phyloP scores from a whole-genome alignment of 345 rosid species.

The Odontarrhena argentea region DNA sequence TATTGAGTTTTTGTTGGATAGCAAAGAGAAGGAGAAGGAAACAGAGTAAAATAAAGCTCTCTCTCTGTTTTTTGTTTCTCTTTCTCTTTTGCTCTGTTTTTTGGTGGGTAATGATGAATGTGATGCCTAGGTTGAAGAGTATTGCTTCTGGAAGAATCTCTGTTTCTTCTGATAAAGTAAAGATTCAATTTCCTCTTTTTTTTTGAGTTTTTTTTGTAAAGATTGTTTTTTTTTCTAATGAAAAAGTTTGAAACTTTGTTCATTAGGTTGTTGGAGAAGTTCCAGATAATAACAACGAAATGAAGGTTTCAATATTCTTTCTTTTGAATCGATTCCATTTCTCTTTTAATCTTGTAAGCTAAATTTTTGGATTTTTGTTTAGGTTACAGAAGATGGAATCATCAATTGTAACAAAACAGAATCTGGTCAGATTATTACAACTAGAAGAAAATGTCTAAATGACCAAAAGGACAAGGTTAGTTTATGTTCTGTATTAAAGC shows the following conservation, averaged over 20 bases:
- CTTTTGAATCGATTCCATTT: too few relatives aligned
- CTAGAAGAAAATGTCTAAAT: constrained; percentile 63
- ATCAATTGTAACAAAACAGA: constrained; percentile 71
- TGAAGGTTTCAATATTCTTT: constrained; percentile 2
- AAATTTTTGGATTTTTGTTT: background rate
- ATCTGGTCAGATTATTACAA: constrained; percentile 70
- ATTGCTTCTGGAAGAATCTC: constrained; percentile 88
- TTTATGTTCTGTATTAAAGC: constrained; percentile 1
- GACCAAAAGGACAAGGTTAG: constrained; percentile 81
- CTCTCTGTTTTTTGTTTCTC: constrained; percentile 6
- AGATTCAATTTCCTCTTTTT: background rate
- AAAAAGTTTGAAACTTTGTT: background rate
- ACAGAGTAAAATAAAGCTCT: constrained; percentile 31
- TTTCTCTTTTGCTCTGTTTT: background rate
- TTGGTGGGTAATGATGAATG: constrained; percentile 54
- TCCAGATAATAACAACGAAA: background rate
- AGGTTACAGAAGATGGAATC: constrained; percentile 58
- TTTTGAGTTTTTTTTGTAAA: background rate
- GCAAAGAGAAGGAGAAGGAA: constrained; percentile 40
- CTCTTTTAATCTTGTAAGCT: background rate
- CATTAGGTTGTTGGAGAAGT: constrained; percentile 3
- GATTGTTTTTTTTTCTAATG: background rate
- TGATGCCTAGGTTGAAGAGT: constrained; percentile 90
- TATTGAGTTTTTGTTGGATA: background rate
- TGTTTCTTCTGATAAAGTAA: constrained; percentile 71